phyloP scores from a whole-genome alignment of 2,329 filamentous ascomycete genomes.

The Cladobotryum mycophilum region DNA sequence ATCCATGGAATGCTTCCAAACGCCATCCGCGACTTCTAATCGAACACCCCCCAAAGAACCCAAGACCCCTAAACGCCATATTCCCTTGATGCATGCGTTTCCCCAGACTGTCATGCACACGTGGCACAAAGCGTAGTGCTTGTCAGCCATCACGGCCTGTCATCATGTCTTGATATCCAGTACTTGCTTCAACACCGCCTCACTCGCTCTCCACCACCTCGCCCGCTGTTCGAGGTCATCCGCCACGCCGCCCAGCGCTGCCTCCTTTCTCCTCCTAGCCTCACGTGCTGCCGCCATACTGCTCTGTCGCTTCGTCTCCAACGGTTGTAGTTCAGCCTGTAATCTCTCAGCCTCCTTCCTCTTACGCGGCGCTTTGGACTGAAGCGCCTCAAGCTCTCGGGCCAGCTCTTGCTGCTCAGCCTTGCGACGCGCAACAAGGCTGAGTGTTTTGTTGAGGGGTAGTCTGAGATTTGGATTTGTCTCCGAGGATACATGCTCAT shows the following conservation, averaged over 20 bases:
- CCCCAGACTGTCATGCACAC: background rate
- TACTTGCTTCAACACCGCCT: slow-evolving; percentile 56
- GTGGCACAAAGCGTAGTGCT: background rate
- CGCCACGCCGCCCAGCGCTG: slow-evolving; percentile 56
- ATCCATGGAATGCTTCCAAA: too few relatives aligned
- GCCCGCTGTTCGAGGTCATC: slow-evolving; percentile 72
- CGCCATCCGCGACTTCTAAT: too few relatives aligned
- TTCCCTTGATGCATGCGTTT: too few relatives aligned
- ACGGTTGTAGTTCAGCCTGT: slow-evolving; percentile 58
- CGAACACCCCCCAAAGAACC: too few relatives aligned
- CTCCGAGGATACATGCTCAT: slow-evolving; percentile 29
- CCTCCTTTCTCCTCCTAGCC: slow-evolving; percentile 61
- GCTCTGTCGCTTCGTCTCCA: slow-evolving; percentile 61
- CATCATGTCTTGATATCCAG: slow-evolving; percentile 46
- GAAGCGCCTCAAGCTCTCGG: slow-evolving; percentile 56
- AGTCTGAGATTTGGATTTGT: slow-evolving; percentile 44
- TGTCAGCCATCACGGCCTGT: too few relatives aligned
- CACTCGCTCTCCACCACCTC: slow-evolving; percentile 68
- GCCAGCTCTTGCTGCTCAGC: slow-evolving; percentile 51
- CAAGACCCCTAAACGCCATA: too few relatives aligned
- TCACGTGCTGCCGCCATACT: slow-evolving; percentile 64
- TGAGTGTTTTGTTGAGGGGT: slow-evolving; percentile 51
- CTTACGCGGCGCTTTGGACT: slow-evolving; percentile 58
- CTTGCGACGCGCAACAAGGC: slow-evolving; percentile 45
- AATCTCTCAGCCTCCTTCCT: slow-evolving; percentile 61